Evolutionary conservation across 768 basidiomycete species (phyloP).

Genomic region (Mycena albidolilacea): DNA sequence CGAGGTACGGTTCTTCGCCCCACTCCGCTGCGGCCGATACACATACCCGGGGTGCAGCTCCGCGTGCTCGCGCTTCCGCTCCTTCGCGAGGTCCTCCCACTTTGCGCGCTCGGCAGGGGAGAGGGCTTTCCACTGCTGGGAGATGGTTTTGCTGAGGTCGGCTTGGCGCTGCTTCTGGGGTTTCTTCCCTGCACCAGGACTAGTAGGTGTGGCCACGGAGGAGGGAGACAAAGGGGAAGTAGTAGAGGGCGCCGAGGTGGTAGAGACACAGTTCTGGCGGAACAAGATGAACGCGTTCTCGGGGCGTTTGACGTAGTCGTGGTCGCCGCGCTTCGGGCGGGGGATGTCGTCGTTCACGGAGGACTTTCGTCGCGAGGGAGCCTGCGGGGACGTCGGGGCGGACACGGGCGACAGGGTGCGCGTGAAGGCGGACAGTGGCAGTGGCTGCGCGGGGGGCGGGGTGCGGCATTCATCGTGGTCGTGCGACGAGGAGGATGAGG

Average conservation of each 20-base stretch:
- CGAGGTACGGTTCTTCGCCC: background rate
- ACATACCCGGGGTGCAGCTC: slow-evolving; percentile 83
- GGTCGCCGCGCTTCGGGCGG: slow-evolving; percentile 79
- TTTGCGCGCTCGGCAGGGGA: slow-evolving; percentile 74
- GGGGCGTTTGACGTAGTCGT: slow-evolving; percentile 83
- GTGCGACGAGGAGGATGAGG: background rate
- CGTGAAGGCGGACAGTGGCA: slow-evolving; percentile 47
- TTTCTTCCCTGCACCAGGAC: no score
- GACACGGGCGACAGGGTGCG: slow-evolving; percentile 32
- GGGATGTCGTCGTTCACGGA: background rate
- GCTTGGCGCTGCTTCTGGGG: slow-evolving; percentile 82
- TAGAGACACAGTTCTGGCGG: slow-evolving; percentile 65
- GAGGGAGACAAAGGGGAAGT: background rate
- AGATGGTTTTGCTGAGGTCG: slow-evolving; percentile 86
- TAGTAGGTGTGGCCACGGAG: background rate
- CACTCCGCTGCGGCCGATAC: slow-evolving; percentile 73
- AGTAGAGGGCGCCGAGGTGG: slow-evolving; percentile 23
- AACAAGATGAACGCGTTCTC: slow-evolving; percentile 87
- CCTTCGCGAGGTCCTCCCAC: slow-evolving; percentile 85
- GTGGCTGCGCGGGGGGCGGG: slow-evolving; percentile 42
- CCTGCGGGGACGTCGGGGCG: background rate
- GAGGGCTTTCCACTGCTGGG: slow-evolving; percentile 84
- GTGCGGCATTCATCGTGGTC: slow-evolving; percentile 58
- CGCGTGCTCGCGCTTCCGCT: slow-evolving; percentile 86
- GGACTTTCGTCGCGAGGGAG: no score